Evolutionary conservation across 2,329 filamentous ascomycete genomes (phyloP).

Genomic region (Acrocalymma vagum): DNA sequence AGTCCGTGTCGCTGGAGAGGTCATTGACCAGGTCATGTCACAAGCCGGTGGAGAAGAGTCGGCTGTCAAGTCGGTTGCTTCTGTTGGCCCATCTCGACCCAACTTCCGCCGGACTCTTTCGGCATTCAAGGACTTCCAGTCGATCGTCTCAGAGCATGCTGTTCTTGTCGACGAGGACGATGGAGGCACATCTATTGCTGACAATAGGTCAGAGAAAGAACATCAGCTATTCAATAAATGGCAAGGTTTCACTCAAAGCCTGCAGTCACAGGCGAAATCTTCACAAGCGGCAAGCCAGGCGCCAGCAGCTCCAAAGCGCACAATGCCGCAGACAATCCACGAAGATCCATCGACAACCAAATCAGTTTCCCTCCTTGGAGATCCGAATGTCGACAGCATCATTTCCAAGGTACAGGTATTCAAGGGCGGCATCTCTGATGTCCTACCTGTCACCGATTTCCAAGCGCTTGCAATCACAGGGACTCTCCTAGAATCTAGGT

Average conservation of each 20-base stretch:
- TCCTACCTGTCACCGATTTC: conserved; percentile 44
- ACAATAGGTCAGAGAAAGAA: conserved; percentile 17
- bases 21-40: conserved; percentile 45
- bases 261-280: conserved; percentile 12
- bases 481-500: conserved; percentile 41
- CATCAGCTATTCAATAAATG: conserved; percentile 33
- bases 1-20: conserved; percentile 43
- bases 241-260: conserved; percentile 27
- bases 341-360: conserved; percentile 29
- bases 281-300: conserved; percentile 20
- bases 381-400: conserved; percentile 43
- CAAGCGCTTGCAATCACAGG: conserved; percentile 44
- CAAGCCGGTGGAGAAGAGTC: conserved; percentile 32
- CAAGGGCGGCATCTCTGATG: conserved; percentile 44
- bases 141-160: conserved; percentile 37
- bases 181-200: conserved; percentile 9
- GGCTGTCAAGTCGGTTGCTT: conserved; percentile 21
- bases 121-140: conserved; percentile 40
- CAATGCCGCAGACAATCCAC: conserved; percentile 36
- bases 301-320: conserved; percentile 23
- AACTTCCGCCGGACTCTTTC: conserved; percentile 24
- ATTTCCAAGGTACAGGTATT: conserved; percentile 46
- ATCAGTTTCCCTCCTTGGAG: conserved; percentile 40
- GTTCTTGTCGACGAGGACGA: conserved; percentile 23
- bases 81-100: conserved; percentile 23